Evolutionary conservation across 306 rosid genomes (phyloP).

Genomic region (Casuarina glauca): DNA sequence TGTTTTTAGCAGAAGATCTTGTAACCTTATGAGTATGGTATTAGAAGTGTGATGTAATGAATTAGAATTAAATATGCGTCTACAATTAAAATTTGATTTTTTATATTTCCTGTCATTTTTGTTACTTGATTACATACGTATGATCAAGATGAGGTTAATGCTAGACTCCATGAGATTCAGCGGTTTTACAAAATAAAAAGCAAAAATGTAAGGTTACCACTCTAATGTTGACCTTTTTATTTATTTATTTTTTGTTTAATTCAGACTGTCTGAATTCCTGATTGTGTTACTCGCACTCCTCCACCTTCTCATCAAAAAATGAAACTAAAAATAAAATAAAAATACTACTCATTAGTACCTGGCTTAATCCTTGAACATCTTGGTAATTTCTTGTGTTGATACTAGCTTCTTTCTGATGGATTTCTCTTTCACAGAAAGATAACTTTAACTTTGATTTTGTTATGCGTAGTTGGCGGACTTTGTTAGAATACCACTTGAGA

Average conservation of each 20-base stretch:
- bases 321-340: too few species aligned
- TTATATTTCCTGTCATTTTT: background rate
- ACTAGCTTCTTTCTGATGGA: conserved; percentile 17
- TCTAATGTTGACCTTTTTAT: background rate
- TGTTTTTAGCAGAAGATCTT: conserved; percentile 4
- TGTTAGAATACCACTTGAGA: conserved; percentile 83
- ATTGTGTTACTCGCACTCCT: background rate
- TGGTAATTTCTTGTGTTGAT: background rate
- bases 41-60: conserved; percentile 13
- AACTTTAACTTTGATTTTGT: conserved; percentile 31
- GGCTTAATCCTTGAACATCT: background rate
- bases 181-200: background rate
- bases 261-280: background rate
- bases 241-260: background rate
- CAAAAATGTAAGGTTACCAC: background rate
- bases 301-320: too few species aligned
- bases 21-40: background rate
- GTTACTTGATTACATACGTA: background rate
- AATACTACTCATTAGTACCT: too few species aligned
- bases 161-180: background rate
- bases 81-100: background rate
- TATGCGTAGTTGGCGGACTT: conserved; percentile 85
- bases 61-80: background rate
- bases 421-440: conserved; percentile 13
- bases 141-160: background rate